These are phyloP conservation scores for Trichophyton mentagrophytes DNA, from an alignment of 2,329 filamentous ascomycete species.

Conservation along the genomic window DNA sequence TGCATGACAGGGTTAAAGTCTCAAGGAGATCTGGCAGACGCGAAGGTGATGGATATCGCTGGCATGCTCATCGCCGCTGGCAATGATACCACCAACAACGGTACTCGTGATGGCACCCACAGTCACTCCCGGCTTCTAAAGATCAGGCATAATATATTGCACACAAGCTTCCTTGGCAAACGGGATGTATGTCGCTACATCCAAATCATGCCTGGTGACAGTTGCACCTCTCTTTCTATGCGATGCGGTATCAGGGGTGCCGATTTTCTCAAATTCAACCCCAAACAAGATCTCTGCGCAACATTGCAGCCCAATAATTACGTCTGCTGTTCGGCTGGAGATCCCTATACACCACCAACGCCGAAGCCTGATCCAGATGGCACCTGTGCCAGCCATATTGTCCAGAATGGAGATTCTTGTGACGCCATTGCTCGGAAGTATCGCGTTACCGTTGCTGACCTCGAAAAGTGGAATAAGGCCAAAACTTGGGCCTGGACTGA, in stretches of 20 bases:
- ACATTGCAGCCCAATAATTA: slow-evolving; percentile 22
- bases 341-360: slow-evolving; percentile 25
- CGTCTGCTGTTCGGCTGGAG: slow-evolving; percentile 30
- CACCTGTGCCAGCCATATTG: slow-evolving; percentile 26
- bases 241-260: slow-evolving; percentile 21
- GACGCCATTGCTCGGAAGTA: slow-evolving; percentile 21
- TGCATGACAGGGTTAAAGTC: not conserved
- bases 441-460: slow-evolving; percentile 25
- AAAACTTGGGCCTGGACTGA: slow-evolving; percentile 36
- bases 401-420: slow-evolving; percentile 28
- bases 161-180: not conserved
- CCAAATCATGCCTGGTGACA: slow-evolving; percentile 23
- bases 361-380: slow-evolving; percentile 19
- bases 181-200: slow-evolving; percentile 16
- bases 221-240: slow-evolving; percentile 29
- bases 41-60: not conserved
- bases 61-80: not conserved
- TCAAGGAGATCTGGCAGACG: not conserved
- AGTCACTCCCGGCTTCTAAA: not conserved
- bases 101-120: not conserved
- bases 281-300: slow-evolving; percentile 17
- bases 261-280: slow-evolving; percentile 31
- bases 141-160: slow-evolving; percentile 5
- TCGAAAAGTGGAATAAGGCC: slow-evolving; percentile 32
- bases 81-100: not conserved